Conservation (phyloP, 305 asterid species). For the Petunia hybrid region DNA sequence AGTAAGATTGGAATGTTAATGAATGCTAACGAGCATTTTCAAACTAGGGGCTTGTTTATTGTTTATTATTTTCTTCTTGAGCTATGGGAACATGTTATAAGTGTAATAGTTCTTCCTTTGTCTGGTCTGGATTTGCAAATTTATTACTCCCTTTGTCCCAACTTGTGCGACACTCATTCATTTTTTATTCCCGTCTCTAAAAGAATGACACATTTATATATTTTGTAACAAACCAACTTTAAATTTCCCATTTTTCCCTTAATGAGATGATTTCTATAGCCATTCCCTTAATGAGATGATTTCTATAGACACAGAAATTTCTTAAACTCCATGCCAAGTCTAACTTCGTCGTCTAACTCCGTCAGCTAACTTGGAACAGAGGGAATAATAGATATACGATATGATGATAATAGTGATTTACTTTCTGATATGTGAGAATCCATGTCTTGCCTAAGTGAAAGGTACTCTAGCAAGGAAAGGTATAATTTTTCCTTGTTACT, state of each 20-base stretch:
- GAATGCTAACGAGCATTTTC: not conserved
- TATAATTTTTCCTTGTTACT: not conserved
- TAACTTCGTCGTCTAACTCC: too few relatives aligned
- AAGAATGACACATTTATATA: too few relatives aligned
- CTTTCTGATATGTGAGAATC: not conserved
- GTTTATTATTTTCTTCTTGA: not conserved
- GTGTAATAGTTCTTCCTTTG: not conserved
- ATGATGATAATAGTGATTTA: not conserved
- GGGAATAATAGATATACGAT: not conserved
- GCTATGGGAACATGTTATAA: not conserved
- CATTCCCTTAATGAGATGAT: too few relatives aligned
- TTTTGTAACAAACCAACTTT: too few relatives aligned
- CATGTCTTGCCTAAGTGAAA: slow-evolving; percentile 18
- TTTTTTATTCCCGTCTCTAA: too few relatives aligned
- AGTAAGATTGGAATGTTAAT: not conserved
- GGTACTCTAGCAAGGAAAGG: slow-evolving; percentile 13
- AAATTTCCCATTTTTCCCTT: too few relatives aligned
- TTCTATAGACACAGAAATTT: too few relatives aligned
- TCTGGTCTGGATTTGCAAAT: slow-evolving; percentile 3
- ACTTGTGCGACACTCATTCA: too few relatives aligned
- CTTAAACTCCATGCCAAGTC: too few relatives aligned
- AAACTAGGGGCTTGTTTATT: not conserved
- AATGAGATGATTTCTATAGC: too few relatives aligned
- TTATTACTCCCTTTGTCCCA: too few relatives aligned
- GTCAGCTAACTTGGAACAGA: too few relatives aligned